A percentile compares a stretch with the other conserved stretches of the same genome.
Evolutionary conservation across 257 asterid species (phyloP).

Genomic region (Salvia hispanica): DNA sequence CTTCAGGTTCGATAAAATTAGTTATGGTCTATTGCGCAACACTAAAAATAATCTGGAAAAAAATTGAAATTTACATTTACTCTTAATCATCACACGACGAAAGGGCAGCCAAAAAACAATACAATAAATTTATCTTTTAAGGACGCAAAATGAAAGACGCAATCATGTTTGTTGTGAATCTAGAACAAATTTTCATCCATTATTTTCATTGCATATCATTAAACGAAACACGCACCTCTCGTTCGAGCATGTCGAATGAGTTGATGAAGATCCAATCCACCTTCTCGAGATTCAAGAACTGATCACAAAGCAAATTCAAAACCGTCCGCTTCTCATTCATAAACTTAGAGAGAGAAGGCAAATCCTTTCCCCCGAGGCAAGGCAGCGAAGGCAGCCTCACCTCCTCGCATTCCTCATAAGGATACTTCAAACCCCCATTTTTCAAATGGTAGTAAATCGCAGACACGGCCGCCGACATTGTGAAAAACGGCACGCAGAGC

Average conservation of each 20-base stretch:
- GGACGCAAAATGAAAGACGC: too few relatives aligned
- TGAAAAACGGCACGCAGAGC: slow-evolving; percentile 41
- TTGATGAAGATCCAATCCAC: slow-evolving; percentile 52
- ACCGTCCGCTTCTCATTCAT: not conserved
- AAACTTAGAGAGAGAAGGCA: slow-evolving; percentile 39
- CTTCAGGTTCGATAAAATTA: too few relatives aligned
- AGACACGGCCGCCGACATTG: slow-evolving; percentile 45
- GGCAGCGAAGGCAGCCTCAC: slow-evolving; percentile 33
- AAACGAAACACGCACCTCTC: not conserved
- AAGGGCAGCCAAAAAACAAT: too few relatives aligned
- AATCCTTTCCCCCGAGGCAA: slow-evolving; percentile 22
- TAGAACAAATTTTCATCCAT: too few relatives aligned
- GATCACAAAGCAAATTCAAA: slow-evolving; percentile 13
- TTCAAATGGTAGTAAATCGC: slow-evolving; percentile 43
- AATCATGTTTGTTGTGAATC: too few relatives aligned
- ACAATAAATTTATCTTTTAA: too few relatives aligned
- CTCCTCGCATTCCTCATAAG: slow-evolving; percentile 23
- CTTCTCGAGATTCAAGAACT: slow-evolving; percentile 37
- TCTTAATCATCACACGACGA: too few relatives aligned
- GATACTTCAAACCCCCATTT: slow-evolving; percentile 26
- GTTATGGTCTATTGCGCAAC: too few relatives aligned
- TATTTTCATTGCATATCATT: too few relatives aligned
- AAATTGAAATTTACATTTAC: too few relatives aligned
- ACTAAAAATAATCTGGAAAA: too few relatives aligned
- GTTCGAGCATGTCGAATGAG: slow-evolving; percentile 30